These are phyloP conservation scores for Gaillardinia entomophila DNA, from an alignment of 805 yeast genomes.

Conservation along the genomic window DNA sequence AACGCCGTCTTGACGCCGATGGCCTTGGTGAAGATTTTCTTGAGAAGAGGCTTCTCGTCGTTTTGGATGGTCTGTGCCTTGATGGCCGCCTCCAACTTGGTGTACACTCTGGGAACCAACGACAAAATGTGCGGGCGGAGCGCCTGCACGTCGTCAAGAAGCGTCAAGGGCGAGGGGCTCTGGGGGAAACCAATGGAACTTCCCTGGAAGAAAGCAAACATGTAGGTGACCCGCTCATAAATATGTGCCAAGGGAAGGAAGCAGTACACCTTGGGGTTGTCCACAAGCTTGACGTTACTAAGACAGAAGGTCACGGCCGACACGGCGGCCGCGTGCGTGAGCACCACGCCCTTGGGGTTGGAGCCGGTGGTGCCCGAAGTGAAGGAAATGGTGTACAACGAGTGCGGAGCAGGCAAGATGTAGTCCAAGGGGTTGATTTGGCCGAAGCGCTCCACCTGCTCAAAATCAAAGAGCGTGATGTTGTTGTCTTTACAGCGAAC, in stretches of 20 bases:
- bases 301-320: constrained; percentile 7
- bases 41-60: constrained; percentile 24
- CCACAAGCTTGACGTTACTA: constrained; percentile 1
- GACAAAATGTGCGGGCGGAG: constrained; percentile 49
- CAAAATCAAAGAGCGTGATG: constrained; percentile 18
- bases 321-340: constrained; percentile 14
- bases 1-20: constrained; percentile 21
- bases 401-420: constrained; percentile 25
- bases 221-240: constrained; percentile 12
- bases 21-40: constrained; percentile 21
- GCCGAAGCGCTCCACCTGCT: constrained; percentile 33
- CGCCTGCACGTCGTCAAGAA: constrained; percentile 53
- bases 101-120: constrained; percentile 61
- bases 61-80: constrained; percentile 40
- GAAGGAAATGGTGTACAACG: constrained; percentile 37
- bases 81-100: constrained; percentile 55
- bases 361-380: constrained; percentile 68
- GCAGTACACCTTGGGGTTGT: constrained; percentile 7
- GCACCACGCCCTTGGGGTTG: constrained; percentile 66
- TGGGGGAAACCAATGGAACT: constrained; percentile 24
- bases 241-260: constrained; percentile 23
- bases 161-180: constrained; percentile 37
- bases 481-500: constrained; percentile 11
- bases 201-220: constrained; percentile 8
- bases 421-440: constrained; percentile 26